These are phyloP conservation scores for Leccinum griseonigrum DNA, from an alignment of 1,284 basidiomycete genomes.

Conservation along the genomic window DNA sequence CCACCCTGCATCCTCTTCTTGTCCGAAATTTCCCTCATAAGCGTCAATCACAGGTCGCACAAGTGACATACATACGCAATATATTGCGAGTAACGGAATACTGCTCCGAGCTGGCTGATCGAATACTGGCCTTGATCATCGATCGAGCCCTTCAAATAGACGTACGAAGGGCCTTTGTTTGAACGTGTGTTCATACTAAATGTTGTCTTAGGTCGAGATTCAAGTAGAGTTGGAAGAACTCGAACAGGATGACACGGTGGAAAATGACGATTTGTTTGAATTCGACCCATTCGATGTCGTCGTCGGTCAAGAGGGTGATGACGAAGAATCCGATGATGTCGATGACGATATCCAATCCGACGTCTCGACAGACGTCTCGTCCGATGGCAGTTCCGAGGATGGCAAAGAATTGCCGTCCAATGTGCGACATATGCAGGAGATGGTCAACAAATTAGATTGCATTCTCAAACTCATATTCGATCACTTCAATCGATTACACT, in stretches of 20 bases:
- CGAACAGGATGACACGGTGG: slow-evolving; percentile 63
- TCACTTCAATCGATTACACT: slow-evolving; percentile 63
- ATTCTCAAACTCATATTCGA: slow-evolving; percentile 85
- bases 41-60: slow-evolving; percentile 76
- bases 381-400: slow-evolving; percentile 62
- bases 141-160: slow-evolving; percentile 95
- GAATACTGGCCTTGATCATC: slow-evolving; percentile 82
- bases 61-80: slow-evolving; percentile 93
- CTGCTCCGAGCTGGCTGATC: slow-evolving; percentile 86
- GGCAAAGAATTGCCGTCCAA: slow-evolving; percentile 49
- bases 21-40: slow-evolving; percentile 91
- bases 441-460: slow-evolving; percentile 89
- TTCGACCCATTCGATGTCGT: slow-evolving; percentile 83
- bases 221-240: slow-evolving; percentile 94
- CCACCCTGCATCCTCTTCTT: slow-evolving; percentile 83
- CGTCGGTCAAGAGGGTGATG: slow-evolving; percentile 68
- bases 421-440: slow-evolving; percentile 73
- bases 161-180: slow-evolving; percentile 47
- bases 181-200: slow-evolving; percentile 1
- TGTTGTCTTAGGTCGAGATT: slow-evolving; percentile 78
- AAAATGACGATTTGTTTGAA: slow-evolving; percentile 65
- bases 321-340: slow-evolving; percentile 55
- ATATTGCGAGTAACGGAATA: slow-evolving; percentile 83
- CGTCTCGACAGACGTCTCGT: slow-evolving; percentile 60
- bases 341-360: slow-evolving; percentile 50